These are phyloP conservation scores for Phytophthora quininea DNA, from an alignment of 352 stramenopile species.

Conservation along the genomic window DNA sequence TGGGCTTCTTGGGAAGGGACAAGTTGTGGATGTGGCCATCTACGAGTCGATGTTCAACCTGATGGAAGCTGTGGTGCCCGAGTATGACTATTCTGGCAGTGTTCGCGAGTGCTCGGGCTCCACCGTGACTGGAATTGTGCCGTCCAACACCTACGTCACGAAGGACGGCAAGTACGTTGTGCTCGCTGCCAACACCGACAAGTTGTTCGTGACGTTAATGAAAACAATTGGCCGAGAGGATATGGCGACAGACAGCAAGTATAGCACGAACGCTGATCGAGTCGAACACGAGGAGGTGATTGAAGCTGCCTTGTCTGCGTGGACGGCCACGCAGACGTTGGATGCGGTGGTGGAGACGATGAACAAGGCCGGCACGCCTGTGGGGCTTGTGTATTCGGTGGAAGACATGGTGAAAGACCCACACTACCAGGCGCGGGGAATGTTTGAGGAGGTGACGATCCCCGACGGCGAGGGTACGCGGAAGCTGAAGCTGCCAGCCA, in stretches of 20 bases:
- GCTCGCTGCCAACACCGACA: constrained; percentile 86
- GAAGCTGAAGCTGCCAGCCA: constrained; percentile 71
- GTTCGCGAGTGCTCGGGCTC: constrained; percentile 86
- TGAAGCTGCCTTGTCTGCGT: constrained; percentile 58
- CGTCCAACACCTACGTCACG: constrained; percentile 87
- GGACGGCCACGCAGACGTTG: constrained; percentile 56
- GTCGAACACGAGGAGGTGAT: constrained; percentile 68
- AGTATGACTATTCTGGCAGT: constrained; percentile 83
- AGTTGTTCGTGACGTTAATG: constrained; percentile 84
- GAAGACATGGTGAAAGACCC: constrained; percentile 79
- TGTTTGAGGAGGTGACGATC: constrained; percentile 81
- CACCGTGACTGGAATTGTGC: constrained; percentile 89
- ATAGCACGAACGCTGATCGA: constrained; percentile 71
- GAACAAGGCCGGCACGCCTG: constrained; percentile 59
- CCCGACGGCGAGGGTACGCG: constrained; percentile 30
- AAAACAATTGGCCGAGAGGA: constrained; percentile 63
- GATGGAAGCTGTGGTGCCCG: constrained; percentile 83
- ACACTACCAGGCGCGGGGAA: constrained; percentile 72
- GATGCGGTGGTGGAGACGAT: constrained; percentile 61
- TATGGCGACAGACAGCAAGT: constrained; percentile 62
- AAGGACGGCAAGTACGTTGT: constrained; percentile 87
- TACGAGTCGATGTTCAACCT: constrained; percentile 91
- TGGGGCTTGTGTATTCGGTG: constrained; percentile 82
- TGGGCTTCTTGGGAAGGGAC: constrained; percentile 40
- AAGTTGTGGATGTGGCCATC: constrained; percentile 88